Evolutionary conservation across 2,329 filamentous ascomycete species (phyloP), one percentile per base, ranked within the genome.

Genomic region (Byssoonygena ceratinophila): DNA sequence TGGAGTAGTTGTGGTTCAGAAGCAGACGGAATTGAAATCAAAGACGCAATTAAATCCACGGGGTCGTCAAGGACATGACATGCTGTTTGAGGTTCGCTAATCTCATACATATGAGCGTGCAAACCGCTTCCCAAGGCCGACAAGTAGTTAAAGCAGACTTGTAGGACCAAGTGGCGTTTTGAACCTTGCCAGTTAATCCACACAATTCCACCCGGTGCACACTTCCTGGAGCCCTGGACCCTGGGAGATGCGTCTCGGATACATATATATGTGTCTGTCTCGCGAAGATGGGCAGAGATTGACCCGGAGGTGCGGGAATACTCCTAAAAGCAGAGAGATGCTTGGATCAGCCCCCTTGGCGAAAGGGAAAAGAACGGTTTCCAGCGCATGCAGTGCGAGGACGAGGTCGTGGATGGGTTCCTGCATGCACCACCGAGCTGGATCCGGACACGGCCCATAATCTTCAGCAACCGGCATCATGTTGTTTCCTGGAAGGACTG

Each of bases 341-440:
- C 22, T 39, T 40, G 32, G 46, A 39, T 37, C 46, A 40, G 18
- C 25, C 23, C 29, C 22, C 18, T 46, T 27, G 31, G 34, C 20
- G 31, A 36, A 4, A 25, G 40, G 22, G 23, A 16, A 29, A 27
- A 23, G 23, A 7, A 25, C 22, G 3, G 11, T 27, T 44, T 32
- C 45, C 31, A 47, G 12, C 43, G 31, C 37, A 47, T 47, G 29
- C 29, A 23, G 29, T 46, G 12, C 22, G 23, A 12, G 31, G 25
- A 31, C n/a, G 22, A n/a, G 40, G n/a, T 27, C 41, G 41, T 45
- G 23, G 27, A 37, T 47, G 34, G 47, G 47, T 50, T 50, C 47
- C 47, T 50, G 47, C 47, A 50, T 40, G 47, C 47, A 50, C 47
- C 47, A 16, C 14, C 11, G 29, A 43, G 27, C 47, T 50, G 47